These are phyloP conservation scores for Saturnispora halmiae DNA, from an alignment of 805 yeast genomes.

Conservation along the genomic window DNA sequence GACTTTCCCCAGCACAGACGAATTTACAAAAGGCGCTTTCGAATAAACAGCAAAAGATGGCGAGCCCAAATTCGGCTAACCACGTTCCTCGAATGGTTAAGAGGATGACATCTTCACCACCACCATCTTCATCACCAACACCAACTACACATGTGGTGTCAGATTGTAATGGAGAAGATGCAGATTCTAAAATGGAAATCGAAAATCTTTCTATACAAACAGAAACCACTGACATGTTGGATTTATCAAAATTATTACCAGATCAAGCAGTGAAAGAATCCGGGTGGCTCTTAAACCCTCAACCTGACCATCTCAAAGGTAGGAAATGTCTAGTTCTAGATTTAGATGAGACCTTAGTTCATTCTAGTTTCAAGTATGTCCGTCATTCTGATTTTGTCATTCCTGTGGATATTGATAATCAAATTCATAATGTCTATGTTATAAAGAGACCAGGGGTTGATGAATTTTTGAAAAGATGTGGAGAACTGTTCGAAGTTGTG, in stretches of 20 bases:
- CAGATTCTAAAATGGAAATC: conserved; percentile 11
- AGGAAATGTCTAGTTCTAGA: conserved; percentile 87
- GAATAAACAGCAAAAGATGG: conserved; percentile 12
- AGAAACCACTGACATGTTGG: conserved; percentile 35
- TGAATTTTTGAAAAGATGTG: conserved; percentile 75
- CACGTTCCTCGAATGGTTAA: not conserved
- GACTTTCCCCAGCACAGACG: conserved; percentile 25
- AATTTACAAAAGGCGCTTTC: conserved; percentile 29
- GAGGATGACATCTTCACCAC: not conserved
- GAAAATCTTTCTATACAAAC: conserved; percentile 27
- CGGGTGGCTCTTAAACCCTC: conserved; percentile 57
- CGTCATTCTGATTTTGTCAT: conserved; percentile 93
- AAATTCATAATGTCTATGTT: conserved; percentile 88
- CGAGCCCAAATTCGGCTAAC: not conserved
- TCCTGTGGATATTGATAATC: conserved; percentile 93
- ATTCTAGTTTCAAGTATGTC: conserved; percentile 85
- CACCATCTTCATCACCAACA: not conserved
- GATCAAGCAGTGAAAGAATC: conserved; percentile 62
- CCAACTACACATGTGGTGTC: not conserved
- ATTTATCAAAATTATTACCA: conserved; percentile 56
- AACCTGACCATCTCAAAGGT: conserved; percentile 39
- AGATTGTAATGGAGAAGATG: conserved; percentile 1
- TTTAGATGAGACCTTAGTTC: conserved; percentile 93
- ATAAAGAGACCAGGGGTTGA: conserved; percentile 98
- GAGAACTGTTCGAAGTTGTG: conserved; percentile 85